phyloP scores from a whole-genome alignment of 169 alveolate species.

The Plasmodium malariae region DNA sequence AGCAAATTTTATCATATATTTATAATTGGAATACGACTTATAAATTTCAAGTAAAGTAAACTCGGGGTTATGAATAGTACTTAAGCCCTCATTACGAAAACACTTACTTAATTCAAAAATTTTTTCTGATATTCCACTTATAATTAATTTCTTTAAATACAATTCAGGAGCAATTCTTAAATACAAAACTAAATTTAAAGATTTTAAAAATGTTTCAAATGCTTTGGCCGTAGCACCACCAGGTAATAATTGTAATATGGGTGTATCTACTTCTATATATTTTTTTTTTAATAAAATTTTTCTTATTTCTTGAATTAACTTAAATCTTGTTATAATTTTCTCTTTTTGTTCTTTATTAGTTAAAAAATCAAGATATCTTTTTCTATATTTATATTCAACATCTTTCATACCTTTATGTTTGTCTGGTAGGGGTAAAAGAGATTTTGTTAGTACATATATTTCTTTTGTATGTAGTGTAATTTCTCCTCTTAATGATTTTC shows the following conservation, averaged over 20 bases:
- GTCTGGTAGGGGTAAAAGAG: conserved; percentile 69
- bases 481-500: conserved; percentile 76
- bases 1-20: conserved; percentile 93
- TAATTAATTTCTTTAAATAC: conserved; percentile 92
- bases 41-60: conserved; percentile 95
- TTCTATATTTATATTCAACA: conserved; percentile 87
- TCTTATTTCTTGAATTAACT: conserved; percentile 86
- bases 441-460: conserved; percentile 50
- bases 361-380: conserved; percentile 90
- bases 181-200: conserved; percentile 90
- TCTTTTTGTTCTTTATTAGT: conserved; percentile 85
- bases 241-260: conserved; percentile 92
- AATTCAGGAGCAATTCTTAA: conserved; percentile 97
- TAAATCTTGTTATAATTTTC: conserved; percentile 85
- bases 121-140: conserved; percentile 92
- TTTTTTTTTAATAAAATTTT: conserved; percentile 82
- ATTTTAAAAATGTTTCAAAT: conserved; percentile 93
- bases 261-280: conserved; percentile 95
- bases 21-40: conserved; percentile 94
- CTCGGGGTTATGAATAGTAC: conserved; percentile 94
- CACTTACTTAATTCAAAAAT: conserved; percentile 96
- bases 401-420: conserved; percentile 83
- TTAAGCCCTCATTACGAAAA: conserved; percentile 95
- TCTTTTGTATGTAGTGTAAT: conserved; percentile 64
- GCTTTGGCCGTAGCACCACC: conserved; percentile 97